These are phyloP conservation scores for Beauveria sp. DNA, from an alignment of 2,329 filamentous ascomycete species.

Conservation along the genomic window DNA sequence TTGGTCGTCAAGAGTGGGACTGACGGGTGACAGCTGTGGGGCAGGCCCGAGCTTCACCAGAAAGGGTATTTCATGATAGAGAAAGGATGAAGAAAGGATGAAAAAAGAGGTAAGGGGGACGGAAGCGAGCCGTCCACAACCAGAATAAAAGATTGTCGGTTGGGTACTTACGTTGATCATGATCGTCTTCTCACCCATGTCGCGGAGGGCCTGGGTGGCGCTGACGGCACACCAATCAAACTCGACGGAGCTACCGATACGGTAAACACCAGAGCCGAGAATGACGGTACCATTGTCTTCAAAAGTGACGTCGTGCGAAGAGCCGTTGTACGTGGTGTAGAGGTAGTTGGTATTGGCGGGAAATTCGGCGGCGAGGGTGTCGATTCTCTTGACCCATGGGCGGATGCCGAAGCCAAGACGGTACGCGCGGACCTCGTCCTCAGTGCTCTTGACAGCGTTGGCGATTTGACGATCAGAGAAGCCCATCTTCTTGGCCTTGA, in stretches of 20 bases:
- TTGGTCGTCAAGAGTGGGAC: background rate
- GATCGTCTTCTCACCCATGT: constrained; percentile 91
- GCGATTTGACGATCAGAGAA: constrained; percentile 98
- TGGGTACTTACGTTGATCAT: constrained; percentile 72
- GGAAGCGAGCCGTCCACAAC: too few relatives aligned
- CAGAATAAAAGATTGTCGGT: background rate
- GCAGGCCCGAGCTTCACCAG: background rate
- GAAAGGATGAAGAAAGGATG: background rate
- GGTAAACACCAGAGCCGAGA: constrained; percentile 90
- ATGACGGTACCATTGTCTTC: constrained; percentile 87
- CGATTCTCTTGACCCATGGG: constrained; percentile 97
- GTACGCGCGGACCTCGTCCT: constrained; percentile 81
- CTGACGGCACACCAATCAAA: constrained; percentile 98
- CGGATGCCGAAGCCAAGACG: constrained; percentile 81
- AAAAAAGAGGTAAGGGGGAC: background rate
- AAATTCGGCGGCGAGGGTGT: constrained; percentile 95
- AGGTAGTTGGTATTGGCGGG: constrained; percentile 92
- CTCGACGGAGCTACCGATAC: constrained; percentile 94
- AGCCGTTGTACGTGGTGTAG: constrained; percentile 96
- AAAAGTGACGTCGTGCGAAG: constrained; percentile 86
- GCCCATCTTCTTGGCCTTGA: constrained; percentile 93
- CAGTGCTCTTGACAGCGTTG: constrained; percentile 71
- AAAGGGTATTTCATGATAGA: background rate
- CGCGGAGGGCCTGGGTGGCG: constrained; percentile 71
- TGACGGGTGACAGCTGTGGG: background rate